Percentiles rank a stretch among this genome's conserved stretches.
Evolutionary conservation across 345 rosid genomes (phyloP).

Genomic region (Eucalyptus erythrocorys): DNA sequence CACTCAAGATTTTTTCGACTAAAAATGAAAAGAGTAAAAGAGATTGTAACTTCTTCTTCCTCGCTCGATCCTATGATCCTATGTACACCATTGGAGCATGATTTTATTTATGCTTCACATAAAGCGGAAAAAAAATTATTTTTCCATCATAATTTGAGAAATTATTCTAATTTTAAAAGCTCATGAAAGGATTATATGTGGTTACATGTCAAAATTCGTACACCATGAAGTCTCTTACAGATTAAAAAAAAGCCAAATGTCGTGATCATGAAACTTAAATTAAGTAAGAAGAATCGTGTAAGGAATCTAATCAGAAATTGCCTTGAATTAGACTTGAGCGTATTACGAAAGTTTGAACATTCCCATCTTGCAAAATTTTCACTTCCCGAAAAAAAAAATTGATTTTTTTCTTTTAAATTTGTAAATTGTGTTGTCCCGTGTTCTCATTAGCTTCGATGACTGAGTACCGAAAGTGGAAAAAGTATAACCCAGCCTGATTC

Average conservation of each 20-base stretch:
- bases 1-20: neutral
- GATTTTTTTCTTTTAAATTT: neutral
- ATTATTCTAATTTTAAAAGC: neutral
- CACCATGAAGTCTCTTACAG: rapidly evolving
- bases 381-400: neutral
- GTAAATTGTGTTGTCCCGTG: neutral
- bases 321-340: neutral
- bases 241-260: neutral
- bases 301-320: neutral
- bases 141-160: rapidly evolving
- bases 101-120: neutral
- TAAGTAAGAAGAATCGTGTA: neutral
- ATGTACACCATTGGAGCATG: neutral
- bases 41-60: neutral
- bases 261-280: neutral
- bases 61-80: neutral
- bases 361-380: neutral
- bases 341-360: neutral
- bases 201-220: neutral
- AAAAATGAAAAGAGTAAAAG: neutral
- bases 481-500: neutral
- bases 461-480: neutral
- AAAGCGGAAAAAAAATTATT: rapidly evolving
- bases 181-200: neutral
- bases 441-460: neutral